Evolutionary conservation across 768 basidiomycete genomes (phyloP).

Genomic region (Podaxis sp.): DNA sequence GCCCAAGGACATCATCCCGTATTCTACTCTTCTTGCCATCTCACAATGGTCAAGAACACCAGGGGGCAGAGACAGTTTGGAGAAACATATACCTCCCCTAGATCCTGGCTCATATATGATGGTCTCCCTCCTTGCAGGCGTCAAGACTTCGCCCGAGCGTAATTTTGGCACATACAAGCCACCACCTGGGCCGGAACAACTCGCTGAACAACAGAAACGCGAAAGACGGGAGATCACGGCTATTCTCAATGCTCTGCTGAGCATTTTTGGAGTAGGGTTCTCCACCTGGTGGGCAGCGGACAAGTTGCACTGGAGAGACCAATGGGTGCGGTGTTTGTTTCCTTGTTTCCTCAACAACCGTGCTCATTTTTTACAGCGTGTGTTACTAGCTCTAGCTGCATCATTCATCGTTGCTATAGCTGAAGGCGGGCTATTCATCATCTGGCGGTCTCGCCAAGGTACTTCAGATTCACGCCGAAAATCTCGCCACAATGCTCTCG

Average conservation of each 20-base stretch:
- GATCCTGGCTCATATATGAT: slow-evolving; percentile 60
- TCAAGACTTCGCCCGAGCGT: slow-evolving; percentile 74
- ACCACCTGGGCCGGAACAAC: slow-evolving; percentile 45
- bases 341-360: neutral
- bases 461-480: slow-evolving; percentile 16
- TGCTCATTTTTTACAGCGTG: slow-evolving; percentile 38
- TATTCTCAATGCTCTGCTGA: slow-evolving; percentile 69
- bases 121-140: slow-evolving; percentile 74
- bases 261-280: slow-evolving; percentile 61
- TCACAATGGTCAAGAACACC: slow-evolving; percentile 69
- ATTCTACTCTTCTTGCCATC: slow-evolving; percentile 53
- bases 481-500: slow-evolving; percentile 16
- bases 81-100: slow-evolving; percentile 34
- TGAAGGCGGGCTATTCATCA: slow-evolving; percentile 68
- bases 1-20: slow-evolving; percentile 52
- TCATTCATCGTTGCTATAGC: slow-evolving; percentile 68
- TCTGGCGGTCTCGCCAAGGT: slow-evolving; percentile 60
- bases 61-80: slow-evolving; percentile 38
- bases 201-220: slow-evolving; percentile 41
- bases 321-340: slow-evolving; percentile 59
- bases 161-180: slow-evolving; percentile 55
- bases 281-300: slow-evolving; percentile 76
- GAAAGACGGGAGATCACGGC: slow-evolving; percentile 70
- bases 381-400: slow-evolving; percentile 58
- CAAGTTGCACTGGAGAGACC: slow-evolving; percentile 59